These are phyloP conservation scores for Penicillium sp. DNA, from an alignment of 2,329 filamentous ascomycete species.

Conservation along the genomic window DNA sequence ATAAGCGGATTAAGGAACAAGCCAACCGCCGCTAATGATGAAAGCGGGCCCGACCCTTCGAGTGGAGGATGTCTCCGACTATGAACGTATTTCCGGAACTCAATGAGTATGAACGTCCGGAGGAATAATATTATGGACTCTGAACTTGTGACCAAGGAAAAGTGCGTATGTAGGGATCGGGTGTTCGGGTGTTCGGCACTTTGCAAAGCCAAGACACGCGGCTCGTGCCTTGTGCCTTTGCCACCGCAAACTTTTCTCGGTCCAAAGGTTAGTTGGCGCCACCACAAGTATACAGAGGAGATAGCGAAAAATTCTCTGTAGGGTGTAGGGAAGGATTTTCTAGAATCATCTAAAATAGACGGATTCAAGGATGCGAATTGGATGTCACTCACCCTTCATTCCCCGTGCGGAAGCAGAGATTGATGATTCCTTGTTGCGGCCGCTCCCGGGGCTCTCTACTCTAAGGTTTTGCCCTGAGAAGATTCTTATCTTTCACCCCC, in stretches of 20 bases:
- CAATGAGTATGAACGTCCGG: no score
- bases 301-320: not conserved
- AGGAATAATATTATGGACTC: no score
- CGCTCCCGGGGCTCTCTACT: conserved; percentile 1
- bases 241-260: not conserved
- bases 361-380: not conserved
- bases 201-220: not conserved
- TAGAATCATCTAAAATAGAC: not conserved
- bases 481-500: conserved; percentile 7
- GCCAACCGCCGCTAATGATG: conserved; percentile 11
- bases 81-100: not conserved
- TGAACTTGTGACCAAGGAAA: not conserved
- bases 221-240: not conserved
- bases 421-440: not conserved
- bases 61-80: not conserved
- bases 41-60: not conserved
- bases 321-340: not conserved
- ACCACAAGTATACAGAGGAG: not conserved
- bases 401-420: not conserved
- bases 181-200: not conserved
- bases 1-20: conserved; percentile 10
- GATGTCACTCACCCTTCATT: not conserved
- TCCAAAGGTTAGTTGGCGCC: not conserved
- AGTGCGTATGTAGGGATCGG: not conserved
- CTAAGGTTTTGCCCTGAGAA: not conserved